Conservation (phyloP, 805 yeast genomes). For the Suhomyces faveliae region DNA sequence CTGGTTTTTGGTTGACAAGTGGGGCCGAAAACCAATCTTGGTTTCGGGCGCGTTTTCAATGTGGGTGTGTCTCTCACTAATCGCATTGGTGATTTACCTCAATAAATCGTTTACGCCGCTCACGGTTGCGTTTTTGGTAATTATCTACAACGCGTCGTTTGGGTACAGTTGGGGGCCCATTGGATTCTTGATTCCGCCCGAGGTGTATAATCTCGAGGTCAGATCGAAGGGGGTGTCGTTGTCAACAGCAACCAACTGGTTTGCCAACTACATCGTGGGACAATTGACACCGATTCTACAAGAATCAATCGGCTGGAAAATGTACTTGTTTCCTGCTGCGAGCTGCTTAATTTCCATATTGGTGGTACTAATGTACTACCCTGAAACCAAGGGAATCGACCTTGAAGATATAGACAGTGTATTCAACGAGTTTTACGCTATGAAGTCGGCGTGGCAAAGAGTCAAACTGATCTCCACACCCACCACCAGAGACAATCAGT, state of each 20-base stretch:
- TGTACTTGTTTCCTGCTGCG: constrained; percentile 40
- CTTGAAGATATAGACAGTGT: constrained; percentile 41
- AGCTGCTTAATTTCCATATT: constrained; percentile 36
- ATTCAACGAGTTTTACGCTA: constrained; percentile 33
- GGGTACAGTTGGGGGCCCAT: constrained; percentile 50
- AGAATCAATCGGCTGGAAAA: constrained; percentile 38
- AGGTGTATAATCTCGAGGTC: constrained; percentile 42
- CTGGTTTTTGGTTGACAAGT: constrained; percentile 44
- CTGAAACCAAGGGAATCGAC: constrained; percentile 46
- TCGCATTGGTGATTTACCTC: constrained; percentile 35
- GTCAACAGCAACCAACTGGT: constrained; percentile 46
- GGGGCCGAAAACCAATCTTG: constrained; percentile 47
- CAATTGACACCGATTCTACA: constrained; percentile 44
- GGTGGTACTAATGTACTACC: constrained; percentile 37
- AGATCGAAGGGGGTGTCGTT: constrained; percentile 45
- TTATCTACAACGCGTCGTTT: constrained; percentile 42
- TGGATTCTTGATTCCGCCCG: constrained; percentile 45
- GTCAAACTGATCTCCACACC: constrained; percentile 6
- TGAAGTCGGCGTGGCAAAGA: constrained; percentile 16
- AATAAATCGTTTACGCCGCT: constrained; percentile 34
- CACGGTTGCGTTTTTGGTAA: constrained; percentile 40
- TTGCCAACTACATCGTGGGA: constrained; percentile 45
- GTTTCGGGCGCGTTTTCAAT: constrained; percentile 40
- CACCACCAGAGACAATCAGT: neutral
- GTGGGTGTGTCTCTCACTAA: constrained; percentile 35